Conservation (phyloP, 2,329 filamentous ascomycete genomes). For the Salinomyces thailandicus region DNA sequence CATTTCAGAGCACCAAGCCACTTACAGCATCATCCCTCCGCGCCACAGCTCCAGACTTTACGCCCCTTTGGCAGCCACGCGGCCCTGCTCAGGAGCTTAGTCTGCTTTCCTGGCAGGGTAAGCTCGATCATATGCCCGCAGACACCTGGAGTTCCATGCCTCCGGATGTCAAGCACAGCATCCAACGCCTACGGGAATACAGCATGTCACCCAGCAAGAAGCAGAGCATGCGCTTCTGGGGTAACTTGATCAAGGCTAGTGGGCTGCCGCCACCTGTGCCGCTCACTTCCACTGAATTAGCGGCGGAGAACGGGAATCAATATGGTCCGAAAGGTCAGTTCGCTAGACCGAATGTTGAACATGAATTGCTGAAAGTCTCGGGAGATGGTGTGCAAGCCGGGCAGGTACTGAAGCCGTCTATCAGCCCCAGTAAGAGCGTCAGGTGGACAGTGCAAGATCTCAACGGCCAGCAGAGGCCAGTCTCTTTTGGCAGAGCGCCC, state of each 20-base stretch:
- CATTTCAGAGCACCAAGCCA: neutral
- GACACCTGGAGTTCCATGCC: conserved; percentile 6
- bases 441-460: conserved; percentile 11
- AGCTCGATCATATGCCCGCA: conserved; percentile 4
- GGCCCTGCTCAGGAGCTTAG: conserved; percentile 9
- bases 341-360: neutral
- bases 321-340: neutral
- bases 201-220: conserved; percentile 7
- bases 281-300: too few relatives aligned
- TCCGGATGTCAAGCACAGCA: conserved; percentile 4
- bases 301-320: neutral
- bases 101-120: conserved; percentile 7
- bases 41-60: conserved; percentile 19
- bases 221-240: conserved; percentile 8
- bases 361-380: neutral
- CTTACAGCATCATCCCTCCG: conserved; percentile 12
- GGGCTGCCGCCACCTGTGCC: neutral
- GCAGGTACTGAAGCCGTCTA: conserved; percentile 10
- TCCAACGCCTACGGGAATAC: conserved; percentile 8
- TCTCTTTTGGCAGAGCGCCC: conserved; percentile 9
- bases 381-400: conserved; percentile 8
- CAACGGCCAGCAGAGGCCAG: conserved; percentile 6
- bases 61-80: conserved; percentile 12
- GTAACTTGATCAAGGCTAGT: conserved; percentile 2
- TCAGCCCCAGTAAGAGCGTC: conserved; percentile 9